phyloP scores from a whole-genome alignment of 495 filamentous ascomycete species.

The Penicillium canariense region DNA sequence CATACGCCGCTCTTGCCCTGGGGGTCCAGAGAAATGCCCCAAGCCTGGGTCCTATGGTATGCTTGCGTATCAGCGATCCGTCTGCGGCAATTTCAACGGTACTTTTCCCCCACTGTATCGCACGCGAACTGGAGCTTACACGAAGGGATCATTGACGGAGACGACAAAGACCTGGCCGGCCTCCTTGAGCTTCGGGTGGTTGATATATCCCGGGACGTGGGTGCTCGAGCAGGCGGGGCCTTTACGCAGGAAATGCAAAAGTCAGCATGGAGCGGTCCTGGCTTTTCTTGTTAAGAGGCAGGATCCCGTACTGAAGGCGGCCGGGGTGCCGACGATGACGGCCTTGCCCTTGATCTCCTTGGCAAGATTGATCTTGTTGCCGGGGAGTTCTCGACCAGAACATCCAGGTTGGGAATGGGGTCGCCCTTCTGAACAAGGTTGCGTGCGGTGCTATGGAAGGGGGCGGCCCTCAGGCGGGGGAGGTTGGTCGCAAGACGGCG shows the following conservation, averaged over 20 bases:
- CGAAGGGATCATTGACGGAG: slow-evolving; percentile 92
- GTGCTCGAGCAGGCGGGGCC: slow-evolving; percentile 72
- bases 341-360: slow-evolving; percentile 70
- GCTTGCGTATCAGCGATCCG: not conserved
- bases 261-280: slow-evolving; percentile 86
- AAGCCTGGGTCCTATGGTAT: slow-evolving; percentile 73
- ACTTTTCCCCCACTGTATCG: not conserved
- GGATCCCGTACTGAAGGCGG: slow-evolving; percentile 69
- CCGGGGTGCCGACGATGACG: slow-evolving; percentile 86
- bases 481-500: slow-evolving; percentile 38
- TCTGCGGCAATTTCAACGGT: not conserved
- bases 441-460: slow-evolving; percentile 53
- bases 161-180: slow-evolving; percentile 84
- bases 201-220: slow-evolving; percentile 82
- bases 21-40: slow-evolving; percentile 73
- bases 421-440: slow-evolving; percentile 60
- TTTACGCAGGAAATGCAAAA: no score
- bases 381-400: slow-evolving; percentile 60
- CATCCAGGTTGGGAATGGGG: slow-evolving; percentile 60
- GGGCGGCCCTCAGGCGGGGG: slow-evolving; percentile 37
- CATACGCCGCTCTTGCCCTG: slow-evolving; percentile 69
- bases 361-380: slow-evolving; percentile 83
- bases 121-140: slow-evolving; percentile 54
- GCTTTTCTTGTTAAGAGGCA: slow-evolving; percentile 27
- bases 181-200: slow-evolving; percentile 65